Base-by-base conservation (phyloP, 495 filamentous ascomycete species). In the Immersiella caudata region DNA sequence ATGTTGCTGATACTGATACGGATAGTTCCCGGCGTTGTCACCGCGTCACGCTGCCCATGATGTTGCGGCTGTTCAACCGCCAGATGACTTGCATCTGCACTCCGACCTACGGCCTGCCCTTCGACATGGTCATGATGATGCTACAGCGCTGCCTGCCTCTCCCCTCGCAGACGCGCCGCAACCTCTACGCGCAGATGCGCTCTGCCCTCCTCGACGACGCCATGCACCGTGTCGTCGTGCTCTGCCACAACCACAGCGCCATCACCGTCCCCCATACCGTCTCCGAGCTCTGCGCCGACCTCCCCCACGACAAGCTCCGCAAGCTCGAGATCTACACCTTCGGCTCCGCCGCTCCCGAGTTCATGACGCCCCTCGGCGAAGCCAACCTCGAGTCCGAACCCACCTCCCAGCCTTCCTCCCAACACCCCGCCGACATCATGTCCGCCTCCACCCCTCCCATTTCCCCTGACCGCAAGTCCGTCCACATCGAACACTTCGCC, bases 291-390 rank as follows among this genome's bases (percentile, higher is more conserved):
- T 79, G 73, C 63, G 72, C 73, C 52, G 78, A 80, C 49, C 68
- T 81, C n/a, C 76, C 79, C 51, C 18, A 63, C 9, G 74, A 76
- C 1, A 70, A 73, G 55, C 66, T 82, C 14, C 24, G 59, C 64
- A 81, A 80, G 68, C 71, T 82, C 58, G 78, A 80, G 65, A 72
- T 82, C 16, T 82, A 80, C 71, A 81, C 79, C 0, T 80, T 82
- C 49, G 79, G 79, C 20, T 71, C 75, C 27, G 78, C 79, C 9
- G 79, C 80, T 25, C 63, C 60, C 59, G 78, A 80, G 70, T 79
- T 81, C 66, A 64, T 71, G 55, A 66, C 76, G 58, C 80, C 80
- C 25, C 71, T 75, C 8, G 74, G 73, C 21, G 65, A 68, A 55
- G 33, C 22, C 62, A 65, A 65, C 33, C 66, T 69, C 36, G 60